These are phyloP conservation scores for Yamadazyma kitorensis DNA, from an alignment of 805 yeast species.

Conservation along the genomic window DNA sequence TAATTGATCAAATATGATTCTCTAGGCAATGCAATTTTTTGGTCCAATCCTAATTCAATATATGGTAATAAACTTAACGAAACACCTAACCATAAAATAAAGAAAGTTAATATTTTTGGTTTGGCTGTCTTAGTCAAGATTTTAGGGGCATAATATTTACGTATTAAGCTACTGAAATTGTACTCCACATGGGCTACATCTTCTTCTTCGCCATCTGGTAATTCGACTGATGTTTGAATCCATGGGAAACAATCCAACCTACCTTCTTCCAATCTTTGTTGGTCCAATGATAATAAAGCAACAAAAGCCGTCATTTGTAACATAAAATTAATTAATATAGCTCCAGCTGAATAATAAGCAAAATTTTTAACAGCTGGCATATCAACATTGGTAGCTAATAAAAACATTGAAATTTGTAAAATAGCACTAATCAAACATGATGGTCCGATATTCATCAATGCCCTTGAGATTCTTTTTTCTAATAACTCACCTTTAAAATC, in stretches of 20 bases:
- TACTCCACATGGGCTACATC: conserved; percentile 15
- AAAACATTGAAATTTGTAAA: conserved; percentile 77
- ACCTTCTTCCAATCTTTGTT: conserved; percentile 53
- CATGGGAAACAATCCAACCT: conserved; percentile 65
- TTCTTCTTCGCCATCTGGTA: conserved; percentile 9
- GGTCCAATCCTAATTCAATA: conserved; percentile 81
- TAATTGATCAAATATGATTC: conserved; percentile 81
- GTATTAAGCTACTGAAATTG: conserved; percentile 35
- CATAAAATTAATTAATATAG: conserved; percentile 70
- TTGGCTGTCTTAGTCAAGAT: conserved; percentile 48
- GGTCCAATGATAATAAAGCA: conserved; percentile 67
- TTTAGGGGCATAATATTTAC: conserved; percentile 55
- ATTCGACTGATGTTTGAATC: conserved; percentile 25
- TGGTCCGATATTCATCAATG: conserved; percentile 80
- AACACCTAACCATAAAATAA: conserved; percentile 61
- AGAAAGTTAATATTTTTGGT: conserved; percentile 49
- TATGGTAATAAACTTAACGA: conserved; percentile 69
- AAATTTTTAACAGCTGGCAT: conserved; percentile 98
- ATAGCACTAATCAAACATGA: conserved; percentile 75
- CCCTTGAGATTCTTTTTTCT: conserved; percentile 57
- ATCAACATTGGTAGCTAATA: conserved; percentile 72
- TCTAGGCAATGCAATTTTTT: conserved; percentile 79
- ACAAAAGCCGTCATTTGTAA: conserved; percentile 82
- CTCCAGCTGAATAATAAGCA: conserved; percentile 87
- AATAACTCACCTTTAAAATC: conserved; percentile 28